Conservation (phyloP, 2,329 filamentous ascomycete species). For the Penicillium sumatraense region DNA sequence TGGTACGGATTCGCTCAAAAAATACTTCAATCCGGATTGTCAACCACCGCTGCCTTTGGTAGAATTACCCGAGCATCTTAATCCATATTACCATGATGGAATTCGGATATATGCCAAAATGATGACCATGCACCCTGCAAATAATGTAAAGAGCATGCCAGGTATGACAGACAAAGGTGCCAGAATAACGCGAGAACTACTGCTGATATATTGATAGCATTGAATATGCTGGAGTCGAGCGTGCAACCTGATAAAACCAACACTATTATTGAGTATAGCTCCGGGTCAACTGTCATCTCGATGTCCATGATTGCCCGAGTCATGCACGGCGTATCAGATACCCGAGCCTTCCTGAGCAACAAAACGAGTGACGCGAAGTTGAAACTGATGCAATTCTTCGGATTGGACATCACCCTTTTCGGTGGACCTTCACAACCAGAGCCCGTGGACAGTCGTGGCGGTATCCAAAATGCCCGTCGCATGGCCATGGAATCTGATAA, state of each 20-base stretch:
- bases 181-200: neutral
- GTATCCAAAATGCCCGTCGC: conserved; percentile 54
- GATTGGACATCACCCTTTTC: conserved; percentile 61
- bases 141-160: conserved; percentile 69
- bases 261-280: conserved; percentile 64
- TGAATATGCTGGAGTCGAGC: conserved; percentile 55
- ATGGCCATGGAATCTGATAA: conserved; percentile 49
- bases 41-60: conserved; percentile 65
- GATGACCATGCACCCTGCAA: conserved; percentile 67
- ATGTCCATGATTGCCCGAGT: conserved; percentile 61
- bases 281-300: conserved; percentile 66
- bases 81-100: conserved; percentile 61
- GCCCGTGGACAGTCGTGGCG: conserved; percentile 57
- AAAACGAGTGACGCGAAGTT: conserved; percentile 61
- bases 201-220: conserved; percentile 38
- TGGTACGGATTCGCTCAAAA: conserved; percentile 59
- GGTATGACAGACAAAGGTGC: conserved; percentile 24
- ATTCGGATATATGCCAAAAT: conserved; percentile 69
- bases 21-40: conserved; percentile 65
- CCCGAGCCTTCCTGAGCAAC: conserved; percentile 62
- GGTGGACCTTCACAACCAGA: conserved; percentile 65
- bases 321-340: conserved; percentile 57
- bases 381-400: conserved; percentile 64
- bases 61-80: conserved; percentile 62
- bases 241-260: conserved; percentile 52